phyloP scores from a whole-genome alignment of 73 alveolate species.

The Vitrella brassicaformis region DNA sequence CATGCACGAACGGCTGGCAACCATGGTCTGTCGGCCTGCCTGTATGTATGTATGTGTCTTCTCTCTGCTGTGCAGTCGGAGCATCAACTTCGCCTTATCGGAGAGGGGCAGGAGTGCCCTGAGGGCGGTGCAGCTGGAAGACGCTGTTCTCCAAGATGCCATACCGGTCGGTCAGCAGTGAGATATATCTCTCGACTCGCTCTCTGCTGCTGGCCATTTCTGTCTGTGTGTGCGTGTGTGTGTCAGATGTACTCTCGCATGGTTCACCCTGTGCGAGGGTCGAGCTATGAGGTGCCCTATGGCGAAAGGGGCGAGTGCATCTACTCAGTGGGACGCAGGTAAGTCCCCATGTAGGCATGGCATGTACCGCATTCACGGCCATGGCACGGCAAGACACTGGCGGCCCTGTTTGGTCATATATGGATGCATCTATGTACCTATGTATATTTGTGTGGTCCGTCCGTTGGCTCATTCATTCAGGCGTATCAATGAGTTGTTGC shows the following conservation, averaged over 20 bases:
- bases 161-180: neutral
- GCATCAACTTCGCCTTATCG: neutral
- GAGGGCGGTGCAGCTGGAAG: neutral
- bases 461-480: too few relatives aligned
- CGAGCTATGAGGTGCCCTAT: neutral
- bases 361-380: too few relatives aligned
- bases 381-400: too few relatives aligned
- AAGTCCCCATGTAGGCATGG: too few relatives aligned
- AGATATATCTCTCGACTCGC: too few relatives aligned
- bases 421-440: too few relatives aligned
- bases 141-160: neutral
- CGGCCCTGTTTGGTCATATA: too few relatives aligned
- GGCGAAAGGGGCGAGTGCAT: neutral
- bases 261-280: neutral
- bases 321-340: neutral
- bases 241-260: neutral
- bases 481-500: too few relatives aligned
- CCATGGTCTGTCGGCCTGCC: neutral
- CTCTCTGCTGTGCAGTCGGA: neutral
- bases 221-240: neutral
- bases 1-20: neutral
- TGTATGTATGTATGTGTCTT: neutral
- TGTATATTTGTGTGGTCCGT: too few relatives aligned
- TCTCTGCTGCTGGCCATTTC: neutral
- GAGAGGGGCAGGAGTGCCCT: neutral